phyloP scores from a whole-genome alignment of 2,329 filamentous ascomycete species.

The Knufia petricola region DNA sequence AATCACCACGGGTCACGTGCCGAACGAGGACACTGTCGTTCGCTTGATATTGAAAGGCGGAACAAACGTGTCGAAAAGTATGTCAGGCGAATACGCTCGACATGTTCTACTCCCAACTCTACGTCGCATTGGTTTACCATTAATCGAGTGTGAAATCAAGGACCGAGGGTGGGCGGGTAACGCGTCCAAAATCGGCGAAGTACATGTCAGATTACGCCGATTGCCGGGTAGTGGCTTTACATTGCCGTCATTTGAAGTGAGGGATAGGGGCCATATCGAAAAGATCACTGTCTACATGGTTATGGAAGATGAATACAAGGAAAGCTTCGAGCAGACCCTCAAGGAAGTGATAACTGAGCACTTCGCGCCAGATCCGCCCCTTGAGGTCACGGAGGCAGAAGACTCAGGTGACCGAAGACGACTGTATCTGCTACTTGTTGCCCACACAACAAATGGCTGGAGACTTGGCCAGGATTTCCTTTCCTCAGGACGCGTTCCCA shows the following conservation, averaged over 20 bases:
- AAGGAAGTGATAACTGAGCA: conserved; percentile 1
- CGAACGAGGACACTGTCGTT: conserved; percentile 17
- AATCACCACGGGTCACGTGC: conserved; percentile 7
- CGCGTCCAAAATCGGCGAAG: conserved; percentile 36
- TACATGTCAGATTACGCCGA: conserved; percentile 41
- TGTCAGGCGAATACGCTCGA: conserved; percentile 45
- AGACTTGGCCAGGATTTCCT: conserved; percentile 45
- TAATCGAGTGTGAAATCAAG: conserved; percentile 34
- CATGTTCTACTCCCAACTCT: conserved; percentile 49
- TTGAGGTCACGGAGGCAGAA: conserved; percentile 23
- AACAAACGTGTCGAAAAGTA: conserved; percentile 42
- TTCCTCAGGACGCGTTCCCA: conserved; percentile 29
- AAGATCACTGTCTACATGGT: conserved; percentile 32
- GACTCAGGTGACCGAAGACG: conserved; percentile 36
- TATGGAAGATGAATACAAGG: conserved; percentile 16
- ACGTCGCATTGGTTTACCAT: conserved; percentile 40
- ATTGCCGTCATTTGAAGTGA: conserved; percentile 29
- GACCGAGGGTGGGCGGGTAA: conserved; percentile 47
- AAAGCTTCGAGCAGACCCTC: not conserved
- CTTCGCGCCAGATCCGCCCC: not conserved
- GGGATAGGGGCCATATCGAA: conserved; percentile 26
- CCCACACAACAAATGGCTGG: conserved; percentile 39
- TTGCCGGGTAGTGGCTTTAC: conserved; percentile 23
- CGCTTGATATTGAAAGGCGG: conserved; percentile 45
- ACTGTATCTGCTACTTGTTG: conserved; percentile 47